Conservation (phyloP, 352 stramenopile species). For the Elongisporangium anandrum region DNA sequence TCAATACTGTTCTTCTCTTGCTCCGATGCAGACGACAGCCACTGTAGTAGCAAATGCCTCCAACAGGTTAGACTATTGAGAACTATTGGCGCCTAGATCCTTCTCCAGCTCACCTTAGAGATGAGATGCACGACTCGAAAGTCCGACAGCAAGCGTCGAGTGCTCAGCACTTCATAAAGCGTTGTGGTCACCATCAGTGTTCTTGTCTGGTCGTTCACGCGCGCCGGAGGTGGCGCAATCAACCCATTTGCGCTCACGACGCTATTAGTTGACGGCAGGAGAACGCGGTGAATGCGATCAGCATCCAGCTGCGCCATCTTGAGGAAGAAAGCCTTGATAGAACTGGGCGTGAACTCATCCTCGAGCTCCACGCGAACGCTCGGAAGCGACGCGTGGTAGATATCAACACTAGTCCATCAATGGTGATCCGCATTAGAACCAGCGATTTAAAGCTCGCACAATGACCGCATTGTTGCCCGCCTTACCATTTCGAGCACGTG, state of each 20-base stretch:
- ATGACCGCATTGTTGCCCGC: too few relatives aligned
- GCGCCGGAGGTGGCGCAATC: background rate
- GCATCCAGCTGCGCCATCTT: conserved; percentile 70
- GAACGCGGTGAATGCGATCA: conserved; percentile 54
- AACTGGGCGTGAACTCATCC: conserved; percentile 67
- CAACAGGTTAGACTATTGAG: conserved; percentile 1
- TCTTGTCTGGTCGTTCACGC: conserved; percentile 13
- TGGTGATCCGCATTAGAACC: too few relatives aligned
- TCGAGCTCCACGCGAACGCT: conserved; percentile 72
- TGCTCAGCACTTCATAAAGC: conserved; percentile 76
- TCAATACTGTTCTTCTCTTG: conserved; percentile 33
- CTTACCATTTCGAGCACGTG: conserved; percentile 62
- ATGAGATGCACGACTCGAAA: conserved; percentile 75
- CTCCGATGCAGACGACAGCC: conserved; percentile 28
- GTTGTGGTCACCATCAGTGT: conserved; percentile 33
- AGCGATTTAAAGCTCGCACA: too few relatives aligned
- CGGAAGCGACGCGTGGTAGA: conserved; percentile 76
- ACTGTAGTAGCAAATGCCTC: conserved; percentile 23
- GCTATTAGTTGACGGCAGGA: conserved; percentile 19
- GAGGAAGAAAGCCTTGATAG: conserved; percentile 73
- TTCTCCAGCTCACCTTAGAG: conserved; percentile 35
- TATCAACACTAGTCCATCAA: conserved; percentile 54
- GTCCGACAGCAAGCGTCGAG: conserved; percentile 74
- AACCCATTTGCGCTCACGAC: background rate
- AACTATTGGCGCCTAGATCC: background rate